These are phyloP conservation scores for Immersiella caudata DNA, from an alignment of 495 filamentous ascomycete genomes.

Conservation along the genomic window DNA sequence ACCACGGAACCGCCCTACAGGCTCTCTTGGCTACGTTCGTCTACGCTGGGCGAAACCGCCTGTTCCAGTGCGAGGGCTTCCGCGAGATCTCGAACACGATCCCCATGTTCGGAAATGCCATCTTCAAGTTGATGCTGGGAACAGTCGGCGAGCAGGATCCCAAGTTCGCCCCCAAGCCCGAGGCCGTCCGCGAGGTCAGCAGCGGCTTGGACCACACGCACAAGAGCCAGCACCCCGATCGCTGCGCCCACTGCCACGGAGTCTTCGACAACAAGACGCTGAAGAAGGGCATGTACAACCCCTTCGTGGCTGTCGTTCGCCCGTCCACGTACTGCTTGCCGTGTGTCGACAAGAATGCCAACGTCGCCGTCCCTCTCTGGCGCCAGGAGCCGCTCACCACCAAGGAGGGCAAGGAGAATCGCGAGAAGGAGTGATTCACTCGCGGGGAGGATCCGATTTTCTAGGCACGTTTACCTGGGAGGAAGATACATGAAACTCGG, in stretches of 20 bases:
- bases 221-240: conserved; percentile 30
- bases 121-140: conserved; percentile 20
- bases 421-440: not conserved
- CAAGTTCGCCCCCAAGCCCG: conserved; percentile 12
- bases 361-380: conserved; percentile 8
- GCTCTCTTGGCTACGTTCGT: conserved; percentile 20
- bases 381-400: not conserved
- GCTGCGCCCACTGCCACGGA: conserved; percentile 24
- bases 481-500: no score
- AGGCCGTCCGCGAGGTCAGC: not conserved
- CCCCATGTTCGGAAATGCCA: conserved; percentile 16
- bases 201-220: conserved; percentile 16
- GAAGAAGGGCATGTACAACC: conserved; percentile 25
- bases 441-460: no score
- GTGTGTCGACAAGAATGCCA: conserved; percentile 22
- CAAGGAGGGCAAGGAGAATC: not conserved
- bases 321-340: conserved; percentile 20
- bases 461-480: no score
- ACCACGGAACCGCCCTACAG: conserved; percentile 15
- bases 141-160: not conserved
- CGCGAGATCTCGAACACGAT: not conserved
- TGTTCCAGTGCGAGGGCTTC: conserved; percentile 8
- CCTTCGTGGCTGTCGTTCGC: conserved; percentile 18
- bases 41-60: conserved; percentile 26
- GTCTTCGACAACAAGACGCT: conserved; percentile 17